Evolutionary conservation across 805 yeast species (phyloP).

Genomic region (Cyberlindnera suaveolens): DNA sequence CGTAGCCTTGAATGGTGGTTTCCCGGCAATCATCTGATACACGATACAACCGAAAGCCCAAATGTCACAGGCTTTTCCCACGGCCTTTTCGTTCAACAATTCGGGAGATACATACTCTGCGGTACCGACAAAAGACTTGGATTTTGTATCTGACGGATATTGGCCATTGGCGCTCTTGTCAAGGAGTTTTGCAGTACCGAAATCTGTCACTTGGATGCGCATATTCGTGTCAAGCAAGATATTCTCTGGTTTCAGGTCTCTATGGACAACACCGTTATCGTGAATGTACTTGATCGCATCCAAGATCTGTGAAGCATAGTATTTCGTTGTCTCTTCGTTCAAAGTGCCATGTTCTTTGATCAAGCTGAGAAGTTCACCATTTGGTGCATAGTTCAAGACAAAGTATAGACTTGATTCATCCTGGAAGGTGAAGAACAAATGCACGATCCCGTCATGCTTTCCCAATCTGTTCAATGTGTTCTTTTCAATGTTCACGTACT

Average conservation of each 20-base stretch:
- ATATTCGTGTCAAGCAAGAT: conserved; percentile 56
- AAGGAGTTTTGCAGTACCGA: conserved; percentile 75
- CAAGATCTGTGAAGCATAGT: conserved; percentile 67
- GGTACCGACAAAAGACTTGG: conserved; percentile 80
- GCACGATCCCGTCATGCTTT: conserved; percentile 54
- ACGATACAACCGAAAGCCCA: conserved; percentile 98
- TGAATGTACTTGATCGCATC: conserved; percentile 74
- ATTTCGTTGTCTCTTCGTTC: conserved; percentile 60
- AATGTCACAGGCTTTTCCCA: conserved; percentile 92
- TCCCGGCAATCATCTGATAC: conserved; percentile 92
- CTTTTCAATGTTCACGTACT: conserved; percentile 79
- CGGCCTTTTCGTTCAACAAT: conserved; percentile 64
- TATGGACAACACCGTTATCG: conserved; percentile 66
- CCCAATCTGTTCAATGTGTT: conserved; percentile 69
- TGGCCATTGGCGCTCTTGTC: conserved; percentile 42
- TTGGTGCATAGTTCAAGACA: conserved; percentile 72
- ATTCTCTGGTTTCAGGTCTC: conserved; percentile 83
- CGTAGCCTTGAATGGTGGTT: conserved; percentile 81
- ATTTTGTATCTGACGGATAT: conserved; percentile 62
- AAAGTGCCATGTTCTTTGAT: conserved; percentile 66
- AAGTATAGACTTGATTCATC: conserved; percentile 69
- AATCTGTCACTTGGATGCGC: conserved; percentile 70
- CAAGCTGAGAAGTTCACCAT: conserved; percentile 67
- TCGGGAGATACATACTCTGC: conserved; percentile 85
- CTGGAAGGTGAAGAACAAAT: conserved; percentile 72